Conservation (phyloP, 331 rosid genomes). For the Acacia pycnantha region DNA sequence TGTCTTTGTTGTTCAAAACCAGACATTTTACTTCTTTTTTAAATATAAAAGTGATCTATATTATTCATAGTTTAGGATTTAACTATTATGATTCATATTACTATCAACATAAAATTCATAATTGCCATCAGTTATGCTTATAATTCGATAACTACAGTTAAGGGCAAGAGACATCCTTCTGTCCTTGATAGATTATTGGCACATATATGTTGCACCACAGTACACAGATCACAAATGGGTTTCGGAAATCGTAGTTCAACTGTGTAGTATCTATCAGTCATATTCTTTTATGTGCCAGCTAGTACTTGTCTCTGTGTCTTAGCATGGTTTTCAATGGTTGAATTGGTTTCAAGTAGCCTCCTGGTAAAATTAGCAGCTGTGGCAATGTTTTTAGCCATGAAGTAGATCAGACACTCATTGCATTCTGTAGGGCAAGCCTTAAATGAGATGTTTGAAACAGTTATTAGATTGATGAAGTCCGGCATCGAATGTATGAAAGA, state of each 20-base stretch:
- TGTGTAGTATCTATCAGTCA: slow-evolving; percentile 56
- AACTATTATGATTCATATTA: no score
- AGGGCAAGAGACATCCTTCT: slow-evolving; percentile 71
- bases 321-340: slow-evolving; percentile 73
- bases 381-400: slow-evolving; percentile 77
- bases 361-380: slow-evolving; percentile 85
- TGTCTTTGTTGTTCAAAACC: no score
- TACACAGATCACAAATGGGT: slow-evolving; percentile 89
- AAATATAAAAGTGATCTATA: no score
- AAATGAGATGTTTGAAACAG: slow-evolving; percentile 78
- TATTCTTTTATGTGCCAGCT: slow-evolving; percentile 85
- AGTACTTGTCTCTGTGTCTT: slow-evolving; percentile 91
- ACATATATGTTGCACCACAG: slow-evolving; percentile 83
- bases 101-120: no score
- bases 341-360: slow-evolving; percentile 89
- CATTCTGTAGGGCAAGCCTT: slow-evolving; percentile 77
- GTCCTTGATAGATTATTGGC: slow-evolving; percentile 86
- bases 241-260: slow-evolving; percentile 90
- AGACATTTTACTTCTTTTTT: no score
- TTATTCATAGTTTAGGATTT: no score
- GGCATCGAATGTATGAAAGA: no score
- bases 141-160: slow-evolving; percentile 44
- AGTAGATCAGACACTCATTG: slow-evolving; percentile 55
- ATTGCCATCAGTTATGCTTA: not conserved
- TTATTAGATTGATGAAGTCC: no score